Evolutionary conservation across 805 yeast genomes (phyloP).

Genomic region (Spathaspora gorwiae): DNA sequence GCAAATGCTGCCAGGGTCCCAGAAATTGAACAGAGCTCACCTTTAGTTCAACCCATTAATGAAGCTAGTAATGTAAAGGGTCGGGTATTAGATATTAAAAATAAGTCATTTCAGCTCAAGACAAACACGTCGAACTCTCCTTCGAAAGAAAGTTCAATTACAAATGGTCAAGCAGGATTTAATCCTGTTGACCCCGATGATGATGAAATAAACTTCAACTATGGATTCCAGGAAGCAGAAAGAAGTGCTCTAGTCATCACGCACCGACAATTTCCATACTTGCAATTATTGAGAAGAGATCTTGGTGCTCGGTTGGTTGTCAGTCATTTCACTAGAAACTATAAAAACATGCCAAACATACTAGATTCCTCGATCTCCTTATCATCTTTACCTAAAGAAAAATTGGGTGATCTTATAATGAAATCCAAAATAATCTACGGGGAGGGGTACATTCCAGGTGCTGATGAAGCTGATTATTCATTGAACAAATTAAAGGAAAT

Average conservation of each 20-base stretch:
- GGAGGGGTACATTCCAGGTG: constrained; percentile 1
- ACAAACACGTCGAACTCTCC: too few species aligned
- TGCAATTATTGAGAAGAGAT: constrained; percentile 5
- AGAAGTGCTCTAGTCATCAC: background rate
- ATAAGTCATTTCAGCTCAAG: too few species aligned
- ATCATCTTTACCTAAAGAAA: background rate
- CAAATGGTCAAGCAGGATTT: background rate
- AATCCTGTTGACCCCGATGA: background rate
- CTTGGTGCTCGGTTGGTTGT: constrained; percentile 4
- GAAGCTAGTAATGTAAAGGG: background rate
- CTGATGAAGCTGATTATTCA: constrained; percentile 1
- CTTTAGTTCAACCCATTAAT: background rate
- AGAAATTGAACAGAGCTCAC: background rate
- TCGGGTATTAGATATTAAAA: background rate
- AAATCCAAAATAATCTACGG: constrained; percentile 1
- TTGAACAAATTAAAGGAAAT: background rate
- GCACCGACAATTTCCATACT: constrained; percentile 5
- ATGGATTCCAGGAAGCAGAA: background rate
- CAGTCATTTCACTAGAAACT: background rate
- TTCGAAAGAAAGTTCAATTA: too few species aligned
- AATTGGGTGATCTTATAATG: background rate
- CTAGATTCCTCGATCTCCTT: background rate
- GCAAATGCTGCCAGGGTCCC: background rate
- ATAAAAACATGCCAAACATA: background rate
- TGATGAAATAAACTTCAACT: constrained; percentile 4